Conservation (phyloP, 2,329 filamentous ascomycete genomes). For the Acrodontium crateriforme region DNA sequence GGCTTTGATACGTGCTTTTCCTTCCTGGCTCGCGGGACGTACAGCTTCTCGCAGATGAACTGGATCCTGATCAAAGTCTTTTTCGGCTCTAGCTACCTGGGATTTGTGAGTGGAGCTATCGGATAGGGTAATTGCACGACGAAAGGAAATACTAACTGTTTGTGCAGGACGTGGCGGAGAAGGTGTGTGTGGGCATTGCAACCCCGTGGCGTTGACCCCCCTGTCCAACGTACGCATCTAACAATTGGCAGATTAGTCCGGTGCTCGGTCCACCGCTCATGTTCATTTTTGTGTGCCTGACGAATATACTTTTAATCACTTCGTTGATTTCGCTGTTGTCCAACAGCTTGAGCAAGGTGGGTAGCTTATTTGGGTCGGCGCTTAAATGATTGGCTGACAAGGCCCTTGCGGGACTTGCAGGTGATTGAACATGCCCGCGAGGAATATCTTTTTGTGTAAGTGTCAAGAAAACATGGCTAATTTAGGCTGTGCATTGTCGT, state of each 20-base stretch:
- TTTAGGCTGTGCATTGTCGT: slow-evolving; percentile 3
- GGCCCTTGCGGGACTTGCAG: too few species aligned
- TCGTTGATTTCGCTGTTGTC: slow-evolving; percentile 65
- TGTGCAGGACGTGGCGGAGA: slow-evolving; percentile 31
- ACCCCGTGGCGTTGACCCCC: neutral
- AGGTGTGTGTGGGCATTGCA: slow-evolving; percentile 26
- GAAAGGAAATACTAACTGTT: slow-evolving; percentile 4
- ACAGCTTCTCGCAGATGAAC: slow-evolving; percentile 53
- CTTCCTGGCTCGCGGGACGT: slow-evolving; percentile 57
- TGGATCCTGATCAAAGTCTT: slow-evolving; percentile 66
- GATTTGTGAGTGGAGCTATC: slow-evolving; percentile 46
- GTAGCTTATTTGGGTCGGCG: slow-evolving; percentile 12
- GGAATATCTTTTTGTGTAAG: slow-evolving; percentile 67
- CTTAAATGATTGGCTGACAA: slow-evolving; percentile 20
- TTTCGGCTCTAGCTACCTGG: slow-evolving; percentile 61
- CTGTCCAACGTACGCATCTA: slow-evolving; percentile 4
- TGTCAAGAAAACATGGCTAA: slow-evolving; percentile 33
- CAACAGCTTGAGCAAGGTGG: slow-evolving; percentile 47
- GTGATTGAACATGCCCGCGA: slow-evolving; percentile 51
- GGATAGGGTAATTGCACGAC: neutral
- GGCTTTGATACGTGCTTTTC: slow-evolving; percentile 81
- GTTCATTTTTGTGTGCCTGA: slow-evolving; percentile 63
- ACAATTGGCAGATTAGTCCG: slow-evolving; percentile 27
- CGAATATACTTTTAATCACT: slow-evolving; percentile 65
- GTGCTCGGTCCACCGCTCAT: slow-evolving; percentile 39